Conservation (phyloP, 1,139 yeast species). For the Trichomonascaceae sp. region DNA sequence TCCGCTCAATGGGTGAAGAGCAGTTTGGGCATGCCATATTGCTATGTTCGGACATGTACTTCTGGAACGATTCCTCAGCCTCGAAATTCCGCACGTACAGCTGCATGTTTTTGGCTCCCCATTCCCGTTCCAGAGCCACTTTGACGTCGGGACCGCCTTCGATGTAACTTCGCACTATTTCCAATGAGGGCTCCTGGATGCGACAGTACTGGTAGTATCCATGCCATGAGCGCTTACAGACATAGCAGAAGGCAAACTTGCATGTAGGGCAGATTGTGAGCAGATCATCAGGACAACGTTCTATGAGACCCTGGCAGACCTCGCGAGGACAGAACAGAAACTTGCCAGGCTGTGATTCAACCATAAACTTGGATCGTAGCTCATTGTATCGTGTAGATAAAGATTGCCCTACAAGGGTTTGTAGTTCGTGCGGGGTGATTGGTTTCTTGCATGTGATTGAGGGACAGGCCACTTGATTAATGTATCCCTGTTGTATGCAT, state of each 20-base stretch:
- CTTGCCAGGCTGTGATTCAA: conserved; percentile 39
- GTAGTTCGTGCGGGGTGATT: conserved; percentile 14
- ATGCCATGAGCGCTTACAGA: conserved; percentile 56
- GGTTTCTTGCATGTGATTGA: conserved; percentile 22
- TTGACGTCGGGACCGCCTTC: conserved; percentile 25
- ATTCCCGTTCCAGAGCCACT: conserved; percentile 32
- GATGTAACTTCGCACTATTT: conserved; percentile 31
- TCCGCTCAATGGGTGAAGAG: conserved; percentile 38
- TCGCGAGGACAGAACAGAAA: conserved; percentile 41
- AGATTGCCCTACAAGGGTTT: conserved; percentile 20
- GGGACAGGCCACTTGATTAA: conserved; percentile 48
- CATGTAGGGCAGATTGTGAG: conserved; percentile 43
- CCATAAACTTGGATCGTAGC: conserved; percentile 30
- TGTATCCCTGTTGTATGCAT: conserved; percentile 38
- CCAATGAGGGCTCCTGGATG: conserved; percentile 31
- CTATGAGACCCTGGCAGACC: conserved; percentile 37
- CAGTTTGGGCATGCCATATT: conserved; percentile 48
- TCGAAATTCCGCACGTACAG: conserved; percentile 34
- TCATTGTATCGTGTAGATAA: conserved; percentile 29
- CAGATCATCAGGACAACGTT: conserved; percentile 36
- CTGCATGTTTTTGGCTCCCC: conserved; percentile 36
- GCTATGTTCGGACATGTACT: conserved; percentile 31
- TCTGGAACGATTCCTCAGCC: conserved; percentile 38
- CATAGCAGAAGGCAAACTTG: conserved; percentile 44
- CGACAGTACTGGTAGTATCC: conserved; percentile 40